phyloP scores from a whole-genome alignment of 2,329 filamentous ascomycete genomes.

The Ascochyta viciae-villosae region DNA sequence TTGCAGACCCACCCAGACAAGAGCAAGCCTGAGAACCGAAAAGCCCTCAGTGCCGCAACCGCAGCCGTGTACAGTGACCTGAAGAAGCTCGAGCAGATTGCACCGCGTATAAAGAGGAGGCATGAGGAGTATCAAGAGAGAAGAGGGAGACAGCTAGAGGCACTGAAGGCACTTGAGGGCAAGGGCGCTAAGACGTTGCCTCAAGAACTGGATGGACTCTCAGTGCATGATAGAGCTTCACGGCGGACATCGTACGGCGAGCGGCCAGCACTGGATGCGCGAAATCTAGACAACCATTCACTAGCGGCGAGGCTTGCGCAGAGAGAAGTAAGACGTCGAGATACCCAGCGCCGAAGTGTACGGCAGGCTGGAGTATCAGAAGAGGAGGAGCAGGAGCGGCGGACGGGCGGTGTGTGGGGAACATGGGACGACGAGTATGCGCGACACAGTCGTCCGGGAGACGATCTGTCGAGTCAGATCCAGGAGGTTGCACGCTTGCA shows the following conservation, averaged over 20 bases:
- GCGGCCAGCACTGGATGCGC: conserved; percentile 9
- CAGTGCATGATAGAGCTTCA: conserved; percentile 19
- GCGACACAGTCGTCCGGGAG: conserved; percentile 52
- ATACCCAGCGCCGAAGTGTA: conserved; percentile 39
- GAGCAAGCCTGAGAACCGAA: conserved; percentile 66
- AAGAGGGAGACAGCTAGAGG: conserved; percentile 33
- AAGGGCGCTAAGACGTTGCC: conserved; percentile 18
- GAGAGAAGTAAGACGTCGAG: conserved; percentile 30
- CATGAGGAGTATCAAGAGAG: conserved; percentile 60
- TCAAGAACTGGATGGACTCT: conserved; percentile 31
- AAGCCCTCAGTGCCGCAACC: conserved; percentile 62
- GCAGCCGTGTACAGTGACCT: conserved; percentile 70
- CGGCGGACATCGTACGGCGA: conserved; percentile 33
- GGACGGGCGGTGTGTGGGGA: conserved; percentile 62
- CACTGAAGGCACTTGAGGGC: conserved; percentile 37
- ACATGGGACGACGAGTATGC: conserved; percentile 62
- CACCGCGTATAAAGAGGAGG: conserved; percentile 76
- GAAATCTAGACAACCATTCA: conserved; percentile 25
- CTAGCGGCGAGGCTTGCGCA: conserved; percentile 38
- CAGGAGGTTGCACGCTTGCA: conserved; percentile 56
- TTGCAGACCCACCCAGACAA: conserved; percentile 79
- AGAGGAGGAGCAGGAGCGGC: conserved; percentile 51
- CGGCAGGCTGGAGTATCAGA: conserved; percentile 32
- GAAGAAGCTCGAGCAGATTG: conserved; percentile 76
- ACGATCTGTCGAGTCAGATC: conserved; percentile 61